Evolutionary conservation across 345 rosid genomes (phyloP).

Genomic region (Euclidium syriacum): DNA sequence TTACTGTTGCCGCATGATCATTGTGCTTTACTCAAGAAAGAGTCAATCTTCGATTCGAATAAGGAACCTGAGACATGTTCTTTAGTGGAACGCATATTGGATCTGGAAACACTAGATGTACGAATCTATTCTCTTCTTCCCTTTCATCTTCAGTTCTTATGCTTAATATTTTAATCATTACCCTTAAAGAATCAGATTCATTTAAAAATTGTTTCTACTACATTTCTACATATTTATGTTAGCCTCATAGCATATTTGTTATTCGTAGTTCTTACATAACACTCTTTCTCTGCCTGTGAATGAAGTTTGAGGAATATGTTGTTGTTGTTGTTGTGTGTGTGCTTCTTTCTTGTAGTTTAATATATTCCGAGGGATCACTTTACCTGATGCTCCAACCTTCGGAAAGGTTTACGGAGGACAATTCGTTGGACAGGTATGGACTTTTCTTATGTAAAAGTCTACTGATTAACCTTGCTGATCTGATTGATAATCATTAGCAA

Average conservation of each 20-base stretch:
- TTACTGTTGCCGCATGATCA: slow-evolving; percentile 58
- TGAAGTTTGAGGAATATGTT: background rate
- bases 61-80: slow-evolving; percentile 40
- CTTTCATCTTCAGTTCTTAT: background rate
- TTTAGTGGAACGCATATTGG: slow-evolving; percentile 62
- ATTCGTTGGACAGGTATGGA: slow-evolving; percentile 76
- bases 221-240: background rate
- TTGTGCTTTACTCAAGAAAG: slow-evolving; percentile 51
- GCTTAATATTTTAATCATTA: background rate
- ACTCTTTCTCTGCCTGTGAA: background rate
- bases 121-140: background rate
- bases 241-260: background rate
- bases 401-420: slow-evolving; percentile 96
- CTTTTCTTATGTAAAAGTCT: background rate
- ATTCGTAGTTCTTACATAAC: background rate
- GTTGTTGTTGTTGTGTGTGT: background rate
- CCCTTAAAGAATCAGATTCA: background rate
- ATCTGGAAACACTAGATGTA: slow-evolving; percentile 82
- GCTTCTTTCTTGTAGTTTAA: slow-evolving; percentile 53
- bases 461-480: background rate
- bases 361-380: slow-evolving; percentile 73
- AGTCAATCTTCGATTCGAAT: slow-evolving; percentile 62
- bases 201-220: background rate
- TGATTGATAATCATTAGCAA: background rate
- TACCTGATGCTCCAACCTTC: slow-evolving; percentile 75